Percentiles rank a stretch among this genome's conserved stretches.
Conservation (phyloP, 345 rosid genomes). For the Carallia pectinifolia region DNA sequence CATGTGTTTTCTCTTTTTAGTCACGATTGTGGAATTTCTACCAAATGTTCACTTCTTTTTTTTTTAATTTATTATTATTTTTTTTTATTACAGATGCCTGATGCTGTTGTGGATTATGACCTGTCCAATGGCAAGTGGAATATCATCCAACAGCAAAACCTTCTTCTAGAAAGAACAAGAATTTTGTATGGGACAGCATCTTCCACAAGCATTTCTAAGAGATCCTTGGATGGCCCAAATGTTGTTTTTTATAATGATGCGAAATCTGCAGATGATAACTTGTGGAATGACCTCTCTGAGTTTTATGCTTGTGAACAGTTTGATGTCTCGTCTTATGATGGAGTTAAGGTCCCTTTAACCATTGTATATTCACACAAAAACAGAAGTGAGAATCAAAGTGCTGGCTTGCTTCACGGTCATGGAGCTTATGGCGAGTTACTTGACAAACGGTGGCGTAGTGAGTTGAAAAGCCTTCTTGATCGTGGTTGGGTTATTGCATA, state of each 20-base stretch:
- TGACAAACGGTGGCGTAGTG: slow-evolving; percentile 88
- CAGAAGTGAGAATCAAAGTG: slow-evolving; percentile 42
- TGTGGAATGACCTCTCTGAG: slow-evolving; percentile 92
- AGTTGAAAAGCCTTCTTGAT: slow-evolving; percentile 94
- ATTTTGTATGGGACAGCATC: slow-evolving; percentile 73
- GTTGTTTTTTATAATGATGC: slow-evolving; percentile 37
- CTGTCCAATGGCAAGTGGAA: slow-evolving; percentile 80
- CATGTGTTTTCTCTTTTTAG: not conserved
- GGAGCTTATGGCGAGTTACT: slow-evolving; percentile 95
- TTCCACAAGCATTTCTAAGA: slow-evolving; percentile 38
- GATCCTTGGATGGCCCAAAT: slow-evolving; percentile 32
- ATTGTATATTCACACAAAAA: slow-evolving; percentile 51
- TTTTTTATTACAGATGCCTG: slow-evolving; percentile 66
- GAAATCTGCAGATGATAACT: slow-evolving; percentile 53
- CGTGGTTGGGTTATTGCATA: slow-evolving; percentile 95
- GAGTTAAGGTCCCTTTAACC: slow-evolving; percentile 74
- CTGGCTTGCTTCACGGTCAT: slow-evolving; percentile 87
- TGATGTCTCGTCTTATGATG: slow-evolving; percentile 70
- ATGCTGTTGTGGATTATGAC: slow-evolving; percentile 92
- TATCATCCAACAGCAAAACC: slow-evolving; percentile 87
- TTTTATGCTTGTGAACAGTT: slow-evolving; percentile 76
- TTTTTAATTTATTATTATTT: not conserved
- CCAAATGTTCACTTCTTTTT: slow-evolving; percentile 4
- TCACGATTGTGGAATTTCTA: slow-evolving; percentile 5
- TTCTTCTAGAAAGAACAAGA: slow-evolving; percentile 89